Percentiles rank a stretch among this genome's conserved stretches.
Conservation (phyloP, 768 basidiomycete species). For the Chalciporus piperatus region DNA sequence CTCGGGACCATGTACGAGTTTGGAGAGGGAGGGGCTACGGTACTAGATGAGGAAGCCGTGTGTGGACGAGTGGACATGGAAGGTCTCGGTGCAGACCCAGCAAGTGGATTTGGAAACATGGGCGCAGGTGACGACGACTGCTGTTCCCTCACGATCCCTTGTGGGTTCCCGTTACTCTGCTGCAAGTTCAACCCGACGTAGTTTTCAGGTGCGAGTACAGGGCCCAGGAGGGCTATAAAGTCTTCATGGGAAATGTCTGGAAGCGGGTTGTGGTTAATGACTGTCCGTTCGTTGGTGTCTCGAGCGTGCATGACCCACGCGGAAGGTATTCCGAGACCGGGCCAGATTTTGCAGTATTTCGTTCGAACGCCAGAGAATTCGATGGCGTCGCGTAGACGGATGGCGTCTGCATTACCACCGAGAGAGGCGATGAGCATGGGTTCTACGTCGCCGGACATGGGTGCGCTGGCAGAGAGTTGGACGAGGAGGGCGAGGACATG, state of each 20-base stretch:
- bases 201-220: slow-evolving; percentile 81
- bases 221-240: slow-evolving; percentile 75
- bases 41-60: slow-evolving; percentile 27
- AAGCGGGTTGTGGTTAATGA: slow-evolving; percentile 85
- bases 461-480: slow-evolving; percentile 49
- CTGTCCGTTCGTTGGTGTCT: slow-evolving; percentile 61
- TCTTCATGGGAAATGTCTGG: slow-evolving; percentile 87
- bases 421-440: slow-evolving; percentile 73
- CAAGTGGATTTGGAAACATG: slow-evolving; percentile 24
- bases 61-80: slow-evolving; percentile 34
- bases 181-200: slow-evolving; percentile 38
- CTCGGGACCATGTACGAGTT: slow-evolving; percentile 24
- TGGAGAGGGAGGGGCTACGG: slow-evolving; percentile 8
- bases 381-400: slow-evolving; percentile 58
- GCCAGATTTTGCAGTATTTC: slow-evolving; percentile 71
- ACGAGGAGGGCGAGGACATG: slow-evolving; percentile 68
- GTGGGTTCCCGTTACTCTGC: slow-evolving; percentile 18
- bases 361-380: slow-evolving; percentile 67
- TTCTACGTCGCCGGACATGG: slow-evolving; percentile 30
- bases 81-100: slow-evolving; percentile 29
- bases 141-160: slow-evolving; percentile 20
- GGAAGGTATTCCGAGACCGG: slow-evolving; percentile 67
- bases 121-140: slow-evolving; percentile 29
- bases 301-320: slow-evolving; percentile 82
- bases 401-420: slow-evolving; percentile 69